phyloP scores from a whole-genome alignment of 2,329 filamentous ascomycete genomes.

The Penicillium fuscoglaucum region DNA sequence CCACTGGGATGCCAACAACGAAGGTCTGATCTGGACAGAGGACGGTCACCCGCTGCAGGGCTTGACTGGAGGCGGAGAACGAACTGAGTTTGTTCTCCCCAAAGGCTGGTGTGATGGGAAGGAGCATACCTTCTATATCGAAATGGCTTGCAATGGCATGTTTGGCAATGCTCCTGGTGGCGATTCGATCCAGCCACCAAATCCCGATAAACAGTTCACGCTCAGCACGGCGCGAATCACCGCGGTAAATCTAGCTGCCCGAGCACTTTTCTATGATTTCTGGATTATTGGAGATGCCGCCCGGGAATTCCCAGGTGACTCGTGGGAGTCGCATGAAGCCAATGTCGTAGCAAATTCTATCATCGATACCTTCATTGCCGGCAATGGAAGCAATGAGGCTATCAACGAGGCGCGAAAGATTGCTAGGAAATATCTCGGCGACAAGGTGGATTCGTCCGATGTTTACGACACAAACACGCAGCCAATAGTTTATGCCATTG shows the following conservation, averaged over 20 bases:
- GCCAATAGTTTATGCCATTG: constrained; percentile 81
- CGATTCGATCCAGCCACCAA: constrained; percentile 83
- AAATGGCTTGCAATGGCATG: constrained; percentile 99
- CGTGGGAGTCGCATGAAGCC: constrained; percentile 85
- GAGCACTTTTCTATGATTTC: constrained; percentile 83
- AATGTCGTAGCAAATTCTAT: constrained; percentile 81
- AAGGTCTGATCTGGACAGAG: constrained; percentile 90
- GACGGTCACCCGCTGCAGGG: constrained; percentile 90
- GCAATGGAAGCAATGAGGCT: constrained; percentile 68
- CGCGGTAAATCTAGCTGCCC: constrained; percentile 81
- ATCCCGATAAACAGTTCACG: constrained; percentile 77
- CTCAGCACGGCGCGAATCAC: constrained; percentile 80
- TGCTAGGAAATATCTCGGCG: constrained; percentile 77
- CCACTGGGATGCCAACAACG: constrained; percentile 93
- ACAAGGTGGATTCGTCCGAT: constrained; percentile 75
- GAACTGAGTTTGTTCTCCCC: constrained; percentile 88
- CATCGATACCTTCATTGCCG: constrained; percentile 84
- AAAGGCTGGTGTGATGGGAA: constrained; percentile 78
- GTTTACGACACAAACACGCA: constrained; percentile 77
- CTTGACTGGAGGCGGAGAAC: constrained; percentile 83
- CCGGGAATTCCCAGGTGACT: constrained; percentile 82
- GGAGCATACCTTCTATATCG: constrained; percentile 87
- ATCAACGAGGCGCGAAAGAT: constrained; percentile 80
- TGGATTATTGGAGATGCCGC: constrained; percentile 95
- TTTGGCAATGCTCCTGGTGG: constrained; percentile 88